phyloP scores from a whole-genome alignment of 225 moss, liverwort and hornwort species.

The Climacium dendroides region DNA sequence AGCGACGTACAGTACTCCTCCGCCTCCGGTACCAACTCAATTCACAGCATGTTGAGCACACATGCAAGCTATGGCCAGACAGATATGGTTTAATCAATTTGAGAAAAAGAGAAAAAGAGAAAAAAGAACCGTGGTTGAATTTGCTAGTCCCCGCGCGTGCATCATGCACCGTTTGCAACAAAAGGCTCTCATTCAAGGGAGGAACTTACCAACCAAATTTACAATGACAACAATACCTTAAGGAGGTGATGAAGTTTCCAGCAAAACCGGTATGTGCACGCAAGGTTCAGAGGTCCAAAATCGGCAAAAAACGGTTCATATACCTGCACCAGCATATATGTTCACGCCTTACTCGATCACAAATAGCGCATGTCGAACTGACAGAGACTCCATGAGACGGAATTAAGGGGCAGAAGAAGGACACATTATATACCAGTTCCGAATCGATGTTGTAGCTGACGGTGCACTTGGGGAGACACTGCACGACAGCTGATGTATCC shows the following conservation, averaged over 20 bases:
- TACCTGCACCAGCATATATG: conserved; percentile 44
- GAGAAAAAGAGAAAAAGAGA: neutral
- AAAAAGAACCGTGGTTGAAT: neutral
- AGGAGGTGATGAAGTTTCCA: conserved; percentile 95
- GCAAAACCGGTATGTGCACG: conserved; percentile 91
- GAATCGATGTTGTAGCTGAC: conserved; percentile 76
- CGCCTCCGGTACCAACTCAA: neutral
- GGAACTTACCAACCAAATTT: neutral
- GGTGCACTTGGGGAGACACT: conserved; percentile 64
- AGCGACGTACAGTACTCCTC: neutral
- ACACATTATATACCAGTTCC: conserved; percentile 47
- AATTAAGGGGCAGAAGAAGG: neutral
- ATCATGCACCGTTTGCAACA: neutral
- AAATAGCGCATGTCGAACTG: neutral
- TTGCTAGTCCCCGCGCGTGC: neutral
- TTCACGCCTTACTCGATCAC: neutral
- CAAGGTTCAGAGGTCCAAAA: conserved; percentile 91
- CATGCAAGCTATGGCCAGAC: neutral
- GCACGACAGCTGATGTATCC: conserved; percentile 57
- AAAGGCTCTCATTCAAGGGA: neutral
- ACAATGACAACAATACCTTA: conserved; percentile 47
- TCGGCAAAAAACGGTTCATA: conserved; percentile 98
- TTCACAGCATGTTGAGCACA: neutral
- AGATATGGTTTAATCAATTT: neutral
- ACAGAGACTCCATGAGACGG: neutral